Evolutionary conservation across 2,329 filamentous ascomycete species (phyloP), one percentile per base, ranked within the genome.

Genomic region (Lachnellula willkommii): DNA sequence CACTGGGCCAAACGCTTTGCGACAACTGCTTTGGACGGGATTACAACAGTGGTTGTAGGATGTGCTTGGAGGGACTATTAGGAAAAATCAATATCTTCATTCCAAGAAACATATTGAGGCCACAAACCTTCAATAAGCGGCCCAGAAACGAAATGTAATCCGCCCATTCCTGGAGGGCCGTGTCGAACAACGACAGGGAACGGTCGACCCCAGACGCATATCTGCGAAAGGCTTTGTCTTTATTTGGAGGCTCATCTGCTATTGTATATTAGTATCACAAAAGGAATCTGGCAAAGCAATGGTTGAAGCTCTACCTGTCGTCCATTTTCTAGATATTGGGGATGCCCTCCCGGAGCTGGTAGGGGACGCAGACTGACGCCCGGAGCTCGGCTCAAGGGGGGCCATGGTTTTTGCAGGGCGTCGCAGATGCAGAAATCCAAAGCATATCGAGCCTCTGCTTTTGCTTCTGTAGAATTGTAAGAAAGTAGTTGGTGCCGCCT

Each of bases 121-220:
- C 60, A 62, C 69, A 65, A 71, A 92, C 90, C 83, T 96, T 97
- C 60, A 96, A 78, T 49, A 99, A 79, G 60, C 90, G 85, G 69
- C 89, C 95, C 54, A 99, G 76, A 71, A 97, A 99, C 17, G 93
- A 96, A 68, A 99, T 99, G 70, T 99, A 99, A 75, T 99, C 94
- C 49, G 95, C 94, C 94, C 94, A 99, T 83, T 99, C 94, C 74
- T 97, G 91, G 64, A 96, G 79, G 32, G 90, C 85, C 15, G 90
- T 92, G 70, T 99, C 94, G 75, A 96, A 99, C 36, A 96, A 79
- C 47, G 88, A 83, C 60, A 99, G 80, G 36, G 91, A 89, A 71
- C 91, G 84, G 68, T 97, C 93, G 63, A 99, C 86, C 56, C 85
- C 88, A 49, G 87, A 83, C 46, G 91, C 90, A 82, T 97, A 99